phyloP scores from a whole-genome alignment of 768 basidiomycete species.

The Lentinula guzmanii region DNA sequence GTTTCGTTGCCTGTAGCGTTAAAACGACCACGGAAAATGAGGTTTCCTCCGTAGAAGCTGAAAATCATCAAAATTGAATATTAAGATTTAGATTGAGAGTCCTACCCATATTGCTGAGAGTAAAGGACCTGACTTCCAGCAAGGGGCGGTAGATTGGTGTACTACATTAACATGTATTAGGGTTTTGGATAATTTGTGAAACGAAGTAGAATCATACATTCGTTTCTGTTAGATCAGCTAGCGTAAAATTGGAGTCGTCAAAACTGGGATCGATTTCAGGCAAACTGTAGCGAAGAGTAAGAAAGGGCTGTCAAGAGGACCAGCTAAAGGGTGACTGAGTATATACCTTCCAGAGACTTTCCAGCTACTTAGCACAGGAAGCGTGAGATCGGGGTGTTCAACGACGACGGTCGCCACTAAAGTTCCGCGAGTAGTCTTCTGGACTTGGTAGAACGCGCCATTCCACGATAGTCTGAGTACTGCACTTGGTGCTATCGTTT shows the following conservation, averaged over 20 bases:
- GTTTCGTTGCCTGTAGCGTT: constrained; percentile 41
- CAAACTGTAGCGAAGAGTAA: constrained; percentile 23
- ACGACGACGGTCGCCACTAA: constrained; percentile 20
- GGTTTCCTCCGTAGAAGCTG: constrained; percentile 47
- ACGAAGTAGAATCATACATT: constrained; percentile 25
- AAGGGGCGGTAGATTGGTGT: constrained; percentile 42
- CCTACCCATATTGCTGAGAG: constrained; percentile 47
- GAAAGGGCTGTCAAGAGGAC: constrained; percentile 3
- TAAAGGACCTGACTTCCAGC: constrained; percentile 39
- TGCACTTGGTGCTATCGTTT: constrained; percentile 33
- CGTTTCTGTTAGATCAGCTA: constrained; percentile 36
- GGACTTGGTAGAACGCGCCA: constrained; percentile 17
- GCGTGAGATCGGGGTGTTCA: constrained; percentile 10
- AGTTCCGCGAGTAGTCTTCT: constrained; percentile 22
- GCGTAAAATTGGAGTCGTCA: constrained; percentile 42
- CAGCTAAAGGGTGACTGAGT: not conserved
- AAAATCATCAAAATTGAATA: not conserved
- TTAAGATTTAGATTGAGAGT: not conserved
- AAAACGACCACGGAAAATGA: constrained; percentile 51
- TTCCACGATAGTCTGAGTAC: constrained; percentile 38
- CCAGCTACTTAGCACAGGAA: constrained; percentile 36
- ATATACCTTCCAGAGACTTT: constrained; percentile 38
- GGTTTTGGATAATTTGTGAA: not conserved
- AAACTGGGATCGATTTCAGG: constrained; percentile 42
- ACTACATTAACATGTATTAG: constrained; percentile 21